Conservation (phyloP, 2,329 filamentous ascomycete species). For the Colletotrichum eremochloae region DNA sequence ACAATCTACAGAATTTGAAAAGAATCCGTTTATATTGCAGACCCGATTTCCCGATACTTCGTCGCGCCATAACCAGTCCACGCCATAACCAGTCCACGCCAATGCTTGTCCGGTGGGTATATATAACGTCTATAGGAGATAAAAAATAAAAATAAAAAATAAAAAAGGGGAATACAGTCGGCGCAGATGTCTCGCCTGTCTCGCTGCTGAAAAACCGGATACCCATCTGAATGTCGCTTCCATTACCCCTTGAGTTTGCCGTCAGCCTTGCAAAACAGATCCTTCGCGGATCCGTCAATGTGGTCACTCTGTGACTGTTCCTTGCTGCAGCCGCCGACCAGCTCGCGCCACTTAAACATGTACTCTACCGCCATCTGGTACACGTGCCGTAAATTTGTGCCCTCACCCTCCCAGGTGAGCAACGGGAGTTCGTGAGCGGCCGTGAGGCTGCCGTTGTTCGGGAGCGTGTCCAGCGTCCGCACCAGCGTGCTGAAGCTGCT, state of each 20-base stretch:
- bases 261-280: constrained; percentile 72
- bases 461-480: constrained; percentile 63
- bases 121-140: constrained; percentile 31
- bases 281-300: constrained; percentile 60
- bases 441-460: constrained; percentile 58
- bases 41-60: not conserved
- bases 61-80: constrained; percentile 24
- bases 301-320: constrained; percentile 48
- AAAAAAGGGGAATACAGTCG: not conserved
- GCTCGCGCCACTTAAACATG: constrained; percentile 68
- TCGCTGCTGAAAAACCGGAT: too few relatives aligned
- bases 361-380: constrained; percentile 64
- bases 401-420: constrained; percentile 73
- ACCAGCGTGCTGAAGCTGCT: constrained; percentile 52
- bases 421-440: constrained; percentile 66
- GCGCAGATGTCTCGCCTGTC: not conserved
- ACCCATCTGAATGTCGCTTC: constrained; percentile 2
- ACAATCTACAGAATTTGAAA: too few relatives aligned
- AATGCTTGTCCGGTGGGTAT: constrained; percentile 37
- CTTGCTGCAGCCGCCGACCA: constrained; percentile 75
- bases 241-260: constrained; percentile 48
- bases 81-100: constrained; percentile 16
- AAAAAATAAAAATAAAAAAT: too few relatives aligned
- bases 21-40: not conserved
- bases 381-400: constrained; percentile 56